Evolutionary conservation across 306 rosid species (phyloP), one percentile per base, ranked within the genome.

Genomic region (Glycine soja): DNA sequence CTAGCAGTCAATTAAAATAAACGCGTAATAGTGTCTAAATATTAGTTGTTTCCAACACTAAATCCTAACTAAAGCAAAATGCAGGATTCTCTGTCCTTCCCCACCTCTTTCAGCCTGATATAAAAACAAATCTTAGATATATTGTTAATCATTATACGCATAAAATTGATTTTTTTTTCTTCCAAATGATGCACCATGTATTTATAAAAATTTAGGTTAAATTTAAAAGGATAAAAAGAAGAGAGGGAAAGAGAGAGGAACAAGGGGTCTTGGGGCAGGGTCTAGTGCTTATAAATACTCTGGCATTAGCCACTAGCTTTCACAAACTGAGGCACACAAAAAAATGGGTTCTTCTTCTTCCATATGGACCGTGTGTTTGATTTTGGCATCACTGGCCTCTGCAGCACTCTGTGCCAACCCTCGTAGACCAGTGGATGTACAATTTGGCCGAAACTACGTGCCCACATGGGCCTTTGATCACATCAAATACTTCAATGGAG

Each of bases 401-500:
- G 70, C 4, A 5, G 85, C 88, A 10, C 24, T 83, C 10, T 84
- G 80, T 6, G 86, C 85, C 43, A 46, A 67, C 70, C 97, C 92
- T 0, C 68, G 57, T 34, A 89, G 13, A 70, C 89, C 98, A 0
- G 65, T 93, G 0, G 86, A 86, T 54, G 97, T 90, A 0, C 83
- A 88, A 3, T 93, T 93, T 3, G 90, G 91, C 3, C 77, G 95
- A 15, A 93, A 93, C 88, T 93, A 91, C 18, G 18, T 5, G 16
- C 98, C 98, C 18, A 90, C 97, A 0, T 93, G 98, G 98, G 95
- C 98, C 40, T 93, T 84, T 63, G 97, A 93, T 68, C 98, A 91
- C 80, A 93, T 93, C 76, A 93, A 91, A 84, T 91, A 90, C 88
- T 80, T 84, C 77, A 89, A 85, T 70, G 97, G 89, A 0, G 98